A percentile compares a stretch with the other conserved stretches of the same genome.
Evolutionary conservation across 2,329 filamentous ascomycete species (phyloP).

Genomic region (Scytalidium lignicola): DNA sequence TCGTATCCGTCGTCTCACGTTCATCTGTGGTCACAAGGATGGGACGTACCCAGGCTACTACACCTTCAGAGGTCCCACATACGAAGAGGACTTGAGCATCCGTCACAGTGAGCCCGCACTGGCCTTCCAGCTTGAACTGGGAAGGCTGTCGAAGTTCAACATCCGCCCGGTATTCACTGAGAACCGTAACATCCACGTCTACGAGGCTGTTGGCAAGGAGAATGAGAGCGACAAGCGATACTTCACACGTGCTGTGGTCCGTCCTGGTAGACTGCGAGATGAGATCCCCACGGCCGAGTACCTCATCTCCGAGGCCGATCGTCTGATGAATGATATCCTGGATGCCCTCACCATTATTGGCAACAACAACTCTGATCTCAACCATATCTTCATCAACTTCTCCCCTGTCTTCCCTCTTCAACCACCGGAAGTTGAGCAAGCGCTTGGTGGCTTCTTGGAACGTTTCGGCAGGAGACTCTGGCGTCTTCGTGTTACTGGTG

Average conservation of each 20-base stretch:
- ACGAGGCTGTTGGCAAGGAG: slow-evolving; percentile 92
- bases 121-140: slow-evolving; percentile 97
- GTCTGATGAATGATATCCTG: slow-evolving; percentile 94
- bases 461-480: slow-evolving; percentile 92
- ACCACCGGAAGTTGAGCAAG: slow-evolving; percentile 85
- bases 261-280: slow-evolving; percentile 88
- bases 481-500: slow-evolving; percentile 93
- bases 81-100: slow-evolving; percentile 89
- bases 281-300: slow-evolving; percentile 99
- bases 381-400: slow-evolving; percentile 99
- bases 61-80: slow-evolving; percentile 91
- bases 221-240: slow-evolving; percentile 97
- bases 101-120: slow-evolving; percentile 95
- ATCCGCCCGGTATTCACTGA: slow-evolving; percentile 98
- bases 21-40: slow-evolving; percentile 92
- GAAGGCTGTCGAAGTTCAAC: slow-evolving; percentile 90
- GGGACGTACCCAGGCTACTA: slow-evolving; percentile 95
- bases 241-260: slow-evolving; percentile 93
- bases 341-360: slow-evolving; percentile 97
- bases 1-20: slow-evolving; percentile 83
- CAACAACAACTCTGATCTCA: slow-evolving; percentile 98
- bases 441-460: slow-evolving; percentile 90
- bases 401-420: slow-evolving; percentile 91
- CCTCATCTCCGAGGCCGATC: slow-evolving; percentile 93
- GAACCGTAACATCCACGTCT: slow-evolving; percentile 98